Percentiles rank a stretch among this genome's conserved stretches.
These are phyloP conservation scores for Pneumocystis carinii DNA, from an alignment of 1,139 yeast species.

Conservation along the genomic window DNA sequence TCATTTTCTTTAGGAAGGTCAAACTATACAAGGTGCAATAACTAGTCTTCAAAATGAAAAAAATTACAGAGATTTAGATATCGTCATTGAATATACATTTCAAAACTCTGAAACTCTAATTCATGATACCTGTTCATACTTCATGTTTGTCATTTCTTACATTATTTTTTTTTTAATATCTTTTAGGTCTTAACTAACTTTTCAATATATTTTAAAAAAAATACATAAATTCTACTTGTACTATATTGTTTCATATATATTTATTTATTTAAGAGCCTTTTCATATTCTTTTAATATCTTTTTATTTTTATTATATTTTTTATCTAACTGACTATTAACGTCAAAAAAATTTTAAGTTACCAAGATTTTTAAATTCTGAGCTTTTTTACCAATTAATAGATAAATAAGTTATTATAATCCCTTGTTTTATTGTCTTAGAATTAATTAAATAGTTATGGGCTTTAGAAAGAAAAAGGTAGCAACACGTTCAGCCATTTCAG, in stretches of 20 bases:
- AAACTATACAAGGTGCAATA: conserved; percentile 52
- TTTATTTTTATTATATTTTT: neutral
- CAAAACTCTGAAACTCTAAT: neutral
- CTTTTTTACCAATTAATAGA: too few species aligned
- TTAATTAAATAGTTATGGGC: neutral
- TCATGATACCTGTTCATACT: neutral
- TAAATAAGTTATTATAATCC: neutral
- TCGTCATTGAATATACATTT: conserved; percentile 21
- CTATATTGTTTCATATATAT: neutral
- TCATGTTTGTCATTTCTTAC: neutral
- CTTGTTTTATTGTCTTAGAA: neutral
- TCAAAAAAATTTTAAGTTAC: neutral
- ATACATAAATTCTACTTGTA: neutral
- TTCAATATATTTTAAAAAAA: neutral
- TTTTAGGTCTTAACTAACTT: neutral
- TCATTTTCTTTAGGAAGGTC: conserved; percentile 36
- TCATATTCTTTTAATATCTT: neutral
- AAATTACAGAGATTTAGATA: conserved; percentile 52
- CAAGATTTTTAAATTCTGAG: neutral
- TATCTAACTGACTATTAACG: neutral
- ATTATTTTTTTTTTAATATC: neutral
- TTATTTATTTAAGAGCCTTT: neutral
- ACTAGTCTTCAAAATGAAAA: conserved; percentile 58
- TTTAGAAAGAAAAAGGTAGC: neutral
- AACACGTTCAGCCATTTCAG: conserved; percentile 55